Percentiles rank a stretch among this genome's conserved stretches.
phyloP scores from a whole-genome alignment of 2,329 filamentous ascomycete genomes.

The Cytospora chrysosperma region DNA sequence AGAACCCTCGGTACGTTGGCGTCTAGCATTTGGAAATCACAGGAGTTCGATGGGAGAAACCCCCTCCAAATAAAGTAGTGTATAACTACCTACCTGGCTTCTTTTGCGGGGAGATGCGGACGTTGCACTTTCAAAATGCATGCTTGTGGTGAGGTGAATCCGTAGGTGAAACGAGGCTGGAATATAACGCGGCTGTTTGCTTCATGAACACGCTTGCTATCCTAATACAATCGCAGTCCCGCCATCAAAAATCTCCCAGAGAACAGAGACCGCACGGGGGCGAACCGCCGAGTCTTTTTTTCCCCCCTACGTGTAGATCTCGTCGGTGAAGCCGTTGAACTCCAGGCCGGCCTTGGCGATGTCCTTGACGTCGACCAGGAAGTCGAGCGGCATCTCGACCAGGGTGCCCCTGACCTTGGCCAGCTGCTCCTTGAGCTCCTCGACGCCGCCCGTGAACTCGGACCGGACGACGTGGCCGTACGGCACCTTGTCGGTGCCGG shows the following conservation, averaged over 20 bases:
- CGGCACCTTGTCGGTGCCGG: slow-evolving; percentile 63
- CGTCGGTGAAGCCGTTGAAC: slow-evolving; percentile 69
- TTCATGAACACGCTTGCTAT: slow-evolving; percentile 6
- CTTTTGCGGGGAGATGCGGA: neutral
- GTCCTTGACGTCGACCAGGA: slow-evolving; percentile 78
- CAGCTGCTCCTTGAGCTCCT: slow-evolving; percentile 71
- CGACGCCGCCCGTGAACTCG: slow-evolving; percentile 70
- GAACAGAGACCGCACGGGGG: no score
- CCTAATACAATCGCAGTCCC: neutral
- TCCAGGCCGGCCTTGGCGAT: slow-evolving; percentile 79
- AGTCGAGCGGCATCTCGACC: slow-evolving; percentile 89
- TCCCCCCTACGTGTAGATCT: slow-evolving; percentile 63
- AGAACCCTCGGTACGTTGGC: neutral
- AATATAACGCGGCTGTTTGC: slow-evolving; percentile 15
- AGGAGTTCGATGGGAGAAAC: neutral
- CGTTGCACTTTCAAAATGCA: no score
- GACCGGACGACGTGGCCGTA: slow-evolving; percentile 87
- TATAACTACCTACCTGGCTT: neutral
- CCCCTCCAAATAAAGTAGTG: neutral
- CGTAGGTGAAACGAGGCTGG: slow-evolving; percentile 6
- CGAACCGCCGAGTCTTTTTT: no score
- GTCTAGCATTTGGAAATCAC: slow-evolving; percentile 9
- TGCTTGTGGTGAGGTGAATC: neutral
- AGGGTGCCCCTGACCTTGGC: slow-evolving; percentile 66
- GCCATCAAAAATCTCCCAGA: no score